Base-by-base conservation (phyloP, 78 protist genomes). In the Anaeramoeba ignava region DNA sequence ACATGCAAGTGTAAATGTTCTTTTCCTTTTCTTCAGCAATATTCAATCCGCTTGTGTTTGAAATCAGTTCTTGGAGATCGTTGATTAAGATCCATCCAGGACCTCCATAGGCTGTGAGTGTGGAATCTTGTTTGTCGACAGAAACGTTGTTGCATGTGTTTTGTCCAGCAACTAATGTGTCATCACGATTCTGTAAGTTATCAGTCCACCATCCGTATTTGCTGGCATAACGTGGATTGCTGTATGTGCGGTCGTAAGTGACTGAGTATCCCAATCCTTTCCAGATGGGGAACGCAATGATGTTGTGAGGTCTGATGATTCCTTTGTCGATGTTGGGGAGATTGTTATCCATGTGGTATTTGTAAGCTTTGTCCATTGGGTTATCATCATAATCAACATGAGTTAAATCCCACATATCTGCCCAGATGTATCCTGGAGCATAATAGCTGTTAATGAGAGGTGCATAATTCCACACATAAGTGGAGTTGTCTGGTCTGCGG, bases 121-220 rank as follows among this genome's bases (percentile, higher is more conserved):
- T 80, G 82, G 8, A 37, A 37, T 34, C 78, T 27, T 23, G 17
- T 37, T 80, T 34, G 82, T 37, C 82, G 8, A 80, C 82, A 80
- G 82, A 80, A 37, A 38, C 36, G 8, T 8, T 17, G 17, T 80
- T 80, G 39, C 33, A 34, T 23, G 36, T 38, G 8, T 37, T 8
- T 37, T 80, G 82, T 8, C 82, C 82, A 17, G 78, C 82, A 17
- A 80, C 78, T 17, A 80, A 38, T 37, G 82, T 80, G 82, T 80
- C 82, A 37, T 80, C 82, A 23, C 82, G 36, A 37, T 8, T 80
- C 17, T 80, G 82, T 38, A 80, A 37, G 17, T 80, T 80, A 80
- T 80, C 82, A 17, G 82, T 27, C 82, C 82, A 80, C 82, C 82
- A 80, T 34, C 82, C 82, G 33, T 23, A 27, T 8, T 38, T 80